phyloP scores from a whole-genome alignment of 495 filamentous ascomycete species.

The Hyaloscypha hepaticicola region DNA sequence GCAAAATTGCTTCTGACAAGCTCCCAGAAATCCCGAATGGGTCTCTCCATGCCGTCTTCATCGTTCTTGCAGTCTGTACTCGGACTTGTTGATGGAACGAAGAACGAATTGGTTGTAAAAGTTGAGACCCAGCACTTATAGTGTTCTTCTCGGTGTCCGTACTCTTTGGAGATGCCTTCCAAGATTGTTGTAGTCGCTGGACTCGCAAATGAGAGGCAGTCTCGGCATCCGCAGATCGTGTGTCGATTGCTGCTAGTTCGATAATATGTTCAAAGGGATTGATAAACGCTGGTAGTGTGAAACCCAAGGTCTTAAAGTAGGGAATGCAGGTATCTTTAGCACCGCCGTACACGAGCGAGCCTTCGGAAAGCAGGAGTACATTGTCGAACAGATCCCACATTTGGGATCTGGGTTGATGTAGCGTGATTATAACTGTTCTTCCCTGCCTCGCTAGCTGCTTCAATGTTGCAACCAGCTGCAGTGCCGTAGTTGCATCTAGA shows the following conservation, averaged over 20 bases:
- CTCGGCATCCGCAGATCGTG: constrained; percentile 58
- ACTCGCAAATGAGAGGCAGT: constrained; percentile 53
- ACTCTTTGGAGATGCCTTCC: constrained; percentile 34
- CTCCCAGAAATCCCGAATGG: constrained; percentile 67
- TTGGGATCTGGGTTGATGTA: constrained; percentile 71
- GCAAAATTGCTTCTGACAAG: constrained; percentile 61
- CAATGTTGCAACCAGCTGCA: constrained; percentile 63
- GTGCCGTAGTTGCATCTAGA: constrained; percentile 69
- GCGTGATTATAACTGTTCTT: constrained; percentile 65
- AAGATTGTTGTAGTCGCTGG: constrained; percentile 50
- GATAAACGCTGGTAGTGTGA: constrained; percentile 60
- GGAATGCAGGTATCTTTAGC: constrained; percentile 45
- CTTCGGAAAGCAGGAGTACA: constrained; percentile 61
- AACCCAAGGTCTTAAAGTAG: constrained; percentile 56
- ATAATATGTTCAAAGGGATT: constrained; percentile 73
- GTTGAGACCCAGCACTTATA: neutral
- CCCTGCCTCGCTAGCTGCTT: constrained; percentile 64
- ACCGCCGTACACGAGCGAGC: constrained; percentile 62
- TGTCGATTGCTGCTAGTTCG: constrained; percentile 68
- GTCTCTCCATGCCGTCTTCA: constrained; percentile 65
- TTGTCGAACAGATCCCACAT: constrained; percentile 73
- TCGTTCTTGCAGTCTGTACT: constrained; percentile 63
- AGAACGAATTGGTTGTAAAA: constrained; percentile 23
- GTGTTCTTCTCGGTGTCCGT: neutral
- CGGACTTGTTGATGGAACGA: constrained; percentile 56